Percentiles rank a stretch among this genome's conserved stretches.
These are phyloP conservation scores for Pseudonitzschia pungens DNA, from an alignment of 108 stramenopile genomes.

Conservation along the genomic window DNA sequence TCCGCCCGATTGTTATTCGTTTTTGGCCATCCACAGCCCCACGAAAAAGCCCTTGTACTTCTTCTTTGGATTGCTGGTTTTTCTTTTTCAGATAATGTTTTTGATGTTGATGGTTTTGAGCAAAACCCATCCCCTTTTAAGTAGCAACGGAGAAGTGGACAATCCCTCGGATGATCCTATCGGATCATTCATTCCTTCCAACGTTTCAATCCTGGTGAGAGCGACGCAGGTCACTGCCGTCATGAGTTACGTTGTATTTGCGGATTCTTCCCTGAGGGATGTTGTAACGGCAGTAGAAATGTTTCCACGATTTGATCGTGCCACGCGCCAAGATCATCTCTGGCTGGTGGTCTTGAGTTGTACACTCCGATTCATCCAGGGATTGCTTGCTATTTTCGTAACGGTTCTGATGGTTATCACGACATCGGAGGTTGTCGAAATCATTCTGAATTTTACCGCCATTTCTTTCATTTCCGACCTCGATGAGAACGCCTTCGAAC, in stretches of 20 bases:
- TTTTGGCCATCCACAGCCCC: neutral
- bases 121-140: too few relatives aligned
- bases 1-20: neutral
- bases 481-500: conserved; percentile 12
- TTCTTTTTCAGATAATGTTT: neutral
- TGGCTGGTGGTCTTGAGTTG: neutral
- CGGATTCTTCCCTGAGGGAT: conserved; percentile 1
- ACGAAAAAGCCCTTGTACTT: neutral
- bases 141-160: neutral
- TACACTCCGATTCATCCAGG: neutral
- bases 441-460: conserved; percentile 28
- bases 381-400: neutral
- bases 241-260: neutral
- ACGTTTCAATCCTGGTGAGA: neutral
- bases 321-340: neutral
- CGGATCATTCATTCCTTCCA: neutral
- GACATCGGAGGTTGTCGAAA: neutral
- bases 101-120: neutral
- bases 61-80: neutral
- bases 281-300: neutral
- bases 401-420: conserved; percentile 14
- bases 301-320: neutral
- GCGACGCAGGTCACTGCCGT: conserved; percentile 4
- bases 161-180: neutral
- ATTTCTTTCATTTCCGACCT: conserved; percentile 8